Base-by-base conservation (phyloP, 1,139 yeast genomes). In the Barnettozyma hawaiiensis region DNA sequence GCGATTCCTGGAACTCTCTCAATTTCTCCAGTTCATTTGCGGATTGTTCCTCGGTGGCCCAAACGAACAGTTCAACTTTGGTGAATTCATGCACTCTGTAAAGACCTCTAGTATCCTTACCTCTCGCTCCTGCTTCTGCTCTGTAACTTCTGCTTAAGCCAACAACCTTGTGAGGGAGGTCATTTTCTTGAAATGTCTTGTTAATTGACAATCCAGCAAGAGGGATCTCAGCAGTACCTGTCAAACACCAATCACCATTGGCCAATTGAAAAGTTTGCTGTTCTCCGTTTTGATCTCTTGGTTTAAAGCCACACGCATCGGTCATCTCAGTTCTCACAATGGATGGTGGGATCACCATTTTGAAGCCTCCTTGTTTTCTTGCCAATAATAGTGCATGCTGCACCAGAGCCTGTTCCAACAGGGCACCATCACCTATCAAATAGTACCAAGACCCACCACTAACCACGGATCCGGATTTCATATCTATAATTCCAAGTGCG, bases 121-220 rank as follows among this genome's bases (percentile, higher is more conserved):
- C 99, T 46, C 96, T 75, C 2, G 98, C 94, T 2, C 98, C 98
- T 0, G 98, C 98, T 61, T 94, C 99, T 0, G 97, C 96, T 50
- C 99, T 72, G 59, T 81, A 94, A 48, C 96, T 79, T 52, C 97
- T 71, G 38, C 95, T 84, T 1, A 87, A 73, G 0, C 97, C 99
- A 10, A 81, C 95, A 38, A 76, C 73, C 54, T 75, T 78, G 14
- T 67, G 52, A 0, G 95, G 89, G 11, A 71, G 55, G 0, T 64
- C 63, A 5, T 57, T 54, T 12, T 66, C 56, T 18, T 58, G 51
- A 35, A 76, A 60, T 0, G 63, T 59, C 37, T 60, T 62, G 48
- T 77, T 69, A 20, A 67, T 59, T 10, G 76, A 78, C 48, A 83
- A 66, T 0, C 90, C 97, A 0, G 97, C 98, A 28, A 94, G 63